Evolutionary conservation across 441 rosid genomes (phyloP), one percentile per base, ranked within the genome.

Genomic region (Populus hybrid): DNA sequence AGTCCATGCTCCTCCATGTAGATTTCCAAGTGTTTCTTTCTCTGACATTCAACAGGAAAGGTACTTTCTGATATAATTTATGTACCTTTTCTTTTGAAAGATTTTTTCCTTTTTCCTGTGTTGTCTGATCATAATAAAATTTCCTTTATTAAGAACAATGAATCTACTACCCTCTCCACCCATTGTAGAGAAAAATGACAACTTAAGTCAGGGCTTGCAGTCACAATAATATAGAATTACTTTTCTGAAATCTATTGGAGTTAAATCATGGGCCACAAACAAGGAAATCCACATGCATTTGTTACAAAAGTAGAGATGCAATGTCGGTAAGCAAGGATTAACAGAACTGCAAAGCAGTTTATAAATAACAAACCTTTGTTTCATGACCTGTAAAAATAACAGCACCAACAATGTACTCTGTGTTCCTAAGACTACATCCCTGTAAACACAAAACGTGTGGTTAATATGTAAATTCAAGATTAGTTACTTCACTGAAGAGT

Each of bases 371-470:
- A 81, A 97, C 99, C 99, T 97, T 97, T 50, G 99, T 92, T 87
- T 95, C 99, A 71, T 88, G 99, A 80, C 97, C 99, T 10, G 94
- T 88, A 88, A 91, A 94, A 67, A 93, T 87, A 81, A 91, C 94
- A 72, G 91, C 88, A 77, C 91, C 99, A 83, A 93, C 97, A 75
- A 95, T 86, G 89, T 85, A 88, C 84, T 88, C 92, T 0, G 99
- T 94, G 87, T 97, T 97, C 88, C 98, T 92, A 79, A 97, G 97
- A 90, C 99, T 93, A 91, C 99, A 97, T 70, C 99, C 99, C 99
- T 97, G 93, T 70, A 78, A 85, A 77, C 75, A 65, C 80, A 82
- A 74, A 74, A 77, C 28, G 24, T 70, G 59, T 28, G 34, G 78
- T 63, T 83, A 77, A 66, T 65, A 21, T 81, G 77, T 69, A 70